Evolutionary conservation across 257 asterid species (phyloP), one percentile per base, ranked within the genome.

Genomic region (Salvia miltiorrhiza): DNA sequence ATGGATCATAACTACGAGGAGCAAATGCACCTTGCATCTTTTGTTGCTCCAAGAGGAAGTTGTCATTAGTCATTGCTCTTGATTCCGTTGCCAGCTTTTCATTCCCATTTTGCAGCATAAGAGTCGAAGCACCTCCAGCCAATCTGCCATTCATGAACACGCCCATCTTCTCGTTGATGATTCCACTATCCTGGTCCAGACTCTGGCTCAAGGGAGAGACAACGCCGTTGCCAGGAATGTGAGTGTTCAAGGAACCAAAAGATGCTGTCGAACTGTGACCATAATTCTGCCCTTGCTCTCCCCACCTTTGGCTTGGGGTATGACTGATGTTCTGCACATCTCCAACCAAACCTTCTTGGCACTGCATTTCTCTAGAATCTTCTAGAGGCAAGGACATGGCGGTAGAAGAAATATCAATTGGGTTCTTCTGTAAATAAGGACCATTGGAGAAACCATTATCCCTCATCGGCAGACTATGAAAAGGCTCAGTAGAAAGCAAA

Each of bases 1-100:
- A 84, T n/a, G 90, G 59, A 71, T 83, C 96, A 71, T 70, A 84
- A 69, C 78, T 67, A 9, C 76, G 87, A 62, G 88, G 74, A 63
- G 60, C 70, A 74, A 77, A 82, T 63, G 73, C 85, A 37, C 75
- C 83, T 69, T 67, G 88, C 73, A 74, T 23, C 79, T 83, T 91
- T 11, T 80, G 75, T 45, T 88, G 91, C 77, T 82, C 93, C 79
- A 80, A 67, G 43, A 80, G 68, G 83, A 73, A 77, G 75, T 63
- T 81, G 40, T 72, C 92, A 35, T 74, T 69, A 20, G 85, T 56
- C 79, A 84, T 80, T 21, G 71, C 68, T 77, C 86, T 85, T 8
- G 87, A 48, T 35, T 78, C 86, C 3, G 59, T 47, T 20, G 35
- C 74, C 45, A 81, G 5, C 16, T 77, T 80, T n/a, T 73, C 82